A percentile compares a stretch with the other conserved stretches of the same genome.
Conservation (phyloP, 108 stramenopile species). For the Cyclotella cryptica region DNA sequence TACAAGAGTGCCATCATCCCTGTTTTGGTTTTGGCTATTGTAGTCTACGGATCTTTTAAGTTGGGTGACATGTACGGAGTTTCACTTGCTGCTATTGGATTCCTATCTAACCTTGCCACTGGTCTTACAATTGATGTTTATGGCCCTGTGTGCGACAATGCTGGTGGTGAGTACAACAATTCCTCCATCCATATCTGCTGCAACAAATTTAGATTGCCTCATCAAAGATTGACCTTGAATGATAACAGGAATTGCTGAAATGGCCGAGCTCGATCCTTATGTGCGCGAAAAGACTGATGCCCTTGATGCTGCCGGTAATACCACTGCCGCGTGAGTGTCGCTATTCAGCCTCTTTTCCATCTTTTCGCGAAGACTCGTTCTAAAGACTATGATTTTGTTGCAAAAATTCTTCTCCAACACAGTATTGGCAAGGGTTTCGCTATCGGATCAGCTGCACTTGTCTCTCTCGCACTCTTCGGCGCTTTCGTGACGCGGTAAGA, state of each 20-base stretch:
- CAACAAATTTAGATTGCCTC: neutral
- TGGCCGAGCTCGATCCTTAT: conserved; percentile 94
- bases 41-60: conserved; percentile 92
- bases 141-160: conserved; percentile 99
- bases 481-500: conserved; percentile 92
- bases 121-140: conserved; percentile 99
- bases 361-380: neutral
- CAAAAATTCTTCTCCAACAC: neutral
- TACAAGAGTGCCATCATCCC: conserved; percentile 99
- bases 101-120: conserved; percentile 98
- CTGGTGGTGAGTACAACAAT: conserved; percentile 81
- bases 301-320: conserved; percentile 98
- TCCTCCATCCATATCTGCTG: neutral
- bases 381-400: neutral
- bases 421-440: conserved; percentile 99
- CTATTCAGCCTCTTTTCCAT: neutral
- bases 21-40: conserved; percentile 92
- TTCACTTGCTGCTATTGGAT: conserved; percentile 97
- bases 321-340: conserved; percentile 88
- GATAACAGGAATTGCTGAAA: conserved; percentile 94
- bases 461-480: conserved; percentile 96
- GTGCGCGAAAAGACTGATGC: conserved; percentile 99
- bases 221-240: neutral
- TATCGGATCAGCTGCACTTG: conserved; percentile 99
- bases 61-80: conserved; percentile 97